Conservation (phyloP, 148 eudicot genomes). For the Arctostaphylos glauca region DNA sequence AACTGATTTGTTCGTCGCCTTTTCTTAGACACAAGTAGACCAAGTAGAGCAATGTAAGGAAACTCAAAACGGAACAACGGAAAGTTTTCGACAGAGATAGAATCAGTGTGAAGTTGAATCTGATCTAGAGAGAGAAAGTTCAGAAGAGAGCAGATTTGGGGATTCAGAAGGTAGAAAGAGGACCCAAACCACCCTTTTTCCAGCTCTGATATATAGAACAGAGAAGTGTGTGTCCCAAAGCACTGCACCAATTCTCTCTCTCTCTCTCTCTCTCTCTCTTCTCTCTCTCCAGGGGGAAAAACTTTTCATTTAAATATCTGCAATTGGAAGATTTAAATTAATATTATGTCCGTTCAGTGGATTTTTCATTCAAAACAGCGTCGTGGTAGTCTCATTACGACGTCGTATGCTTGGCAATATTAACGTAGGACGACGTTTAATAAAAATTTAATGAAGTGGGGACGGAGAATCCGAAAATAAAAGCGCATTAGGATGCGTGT, state of each 20-base stretch:
- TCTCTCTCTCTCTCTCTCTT: conserved; percentile 1
- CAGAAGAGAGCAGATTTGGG: conserved; percentile 16
- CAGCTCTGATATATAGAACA: neutral
- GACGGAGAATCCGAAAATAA: neutral
- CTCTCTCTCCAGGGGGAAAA: neutral
- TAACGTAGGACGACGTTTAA: neutral
- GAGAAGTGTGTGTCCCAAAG: neutral
- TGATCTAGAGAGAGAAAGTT: conserved; percentile 15
- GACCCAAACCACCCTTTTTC: neutral
- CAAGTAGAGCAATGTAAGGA: conserved; percentile 14
- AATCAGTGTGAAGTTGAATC: neutral
- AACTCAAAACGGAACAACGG: no score
- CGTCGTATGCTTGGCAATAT: neutral
- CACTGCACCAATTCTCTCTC: neutral
- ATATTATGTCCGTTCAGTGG: neutral
- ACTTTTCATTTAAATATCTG: neutral
- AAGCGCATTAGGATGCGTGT: neutral
- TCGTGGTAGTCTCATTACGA: neutral
- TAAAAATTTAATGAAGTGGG: neutral
- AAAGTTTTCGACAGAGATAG: neutral
- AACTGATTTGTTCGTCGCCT: no score
- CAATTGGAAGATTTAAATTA: neutral
- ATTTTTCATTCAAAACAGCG: neutral
- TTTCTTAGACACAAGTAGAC: neutral
- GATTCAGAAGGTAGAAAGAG: conserved; percentile 7